Conservation (phyloP, 2,329 filamentous ascomycete species). For the Zymoseptoria ardabiliae region DNA sequence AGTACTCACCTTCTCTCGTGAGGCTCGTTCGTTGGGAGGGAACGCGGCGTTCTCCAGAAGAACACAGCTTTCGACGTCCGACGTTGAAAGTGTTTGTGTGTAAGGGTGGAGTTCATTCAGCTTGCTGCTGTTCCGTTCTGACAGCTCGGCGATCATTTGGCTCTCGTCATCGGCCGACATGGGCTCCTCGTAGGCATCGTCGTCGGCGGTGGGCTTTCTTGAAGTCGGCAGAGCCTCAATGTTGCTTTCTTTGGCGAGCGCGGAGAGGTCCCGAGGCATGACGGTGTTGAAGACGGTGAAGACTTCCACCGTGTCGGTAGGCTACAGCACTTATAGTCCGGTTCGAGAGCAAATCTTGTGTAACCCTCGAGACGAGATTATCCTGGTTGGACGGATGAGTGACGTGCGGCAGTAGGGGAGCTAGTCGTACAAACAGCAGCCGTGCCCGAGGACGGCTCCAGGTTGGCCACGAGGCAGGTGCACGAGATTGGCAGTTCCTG, state of each 20-base stretch:
- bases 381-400: neutral
- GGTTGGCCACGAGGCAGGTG: neutral
- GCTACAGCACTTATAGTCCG: neutral
- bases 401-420: neutral
- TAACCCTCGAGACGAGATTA: neutral
- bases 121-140: slow-evolving; percentile 18
- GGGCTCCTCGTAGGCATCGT: neutral
- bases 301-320: neutral
- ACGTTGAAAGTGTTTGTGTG: slow-evolving; percentile 62
- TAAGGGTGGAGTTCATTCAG: slow-evolving; percentile 60
- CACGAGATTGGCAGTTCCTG: neutral
- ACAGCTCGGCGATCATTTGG: slow-evolving; percentile 9
- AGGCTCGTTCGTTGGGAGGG: slow-evolving; percentile 50
- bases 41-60: slow-evolving; percentile 52
- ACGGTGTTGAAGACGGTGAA: slow-evolving; percentile 1
- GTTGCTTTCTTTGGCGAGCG: slow-evolving; percentile 25
- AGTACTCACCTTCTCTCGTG: slow-evolving; percentile 51
- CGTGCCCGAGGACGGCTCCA: neutral
- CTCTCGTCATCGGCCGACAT: slow-evolving; percentile 9
- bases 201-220: slow-evolving; percentile 25
- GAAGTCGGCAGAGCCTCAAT: slow-evolving; percentile 29
- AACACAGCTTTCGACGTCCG: slow-evolving; percentile 57
- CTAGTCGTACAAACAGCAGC: neutral
- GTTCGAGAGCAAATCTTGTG: neutral
- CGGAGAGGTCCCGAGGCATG: slow-evolving; percentile 38